phyloP scores from a whole-genome alignment of 441 rosid genomes.

The Aquilaria agallochum region DNA sequence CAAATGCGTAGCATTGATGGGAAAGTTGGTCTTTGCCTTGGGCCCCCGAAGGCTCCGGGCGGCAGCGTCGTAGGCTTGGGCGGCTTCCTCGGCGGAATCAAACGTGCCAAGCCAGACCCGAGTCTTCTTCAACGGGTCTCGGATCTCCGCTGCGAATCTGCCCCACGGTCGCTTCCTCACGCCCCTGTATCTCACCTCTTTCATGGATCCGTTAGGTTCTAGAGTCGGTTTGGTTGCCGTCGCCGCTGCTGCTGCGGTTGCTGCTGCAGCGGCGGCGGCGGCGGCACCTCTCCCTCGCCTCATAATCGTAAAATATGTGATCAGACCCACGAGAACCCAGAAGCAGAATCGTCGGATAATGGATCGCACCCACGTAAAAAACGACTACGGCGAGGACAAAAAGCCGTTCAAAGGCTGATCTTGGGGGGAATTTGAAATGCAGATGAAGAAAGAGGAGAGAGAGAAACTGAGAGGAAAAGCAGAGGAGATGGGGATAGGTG shows the following conservation, averaged over 20 bases:
- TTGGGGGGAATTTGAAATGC: not conserved
- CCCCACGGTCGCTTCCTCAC: slow-evolving; percentile 71
- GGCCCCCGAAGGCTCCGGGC: slow-evolving; percentile 53
- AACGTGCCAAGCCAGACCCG: slow-evolving; percentile 78
- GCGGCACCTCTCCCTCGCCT: slow-evolving; percentile 38
- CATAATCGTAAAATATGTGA: slow-evolving; percentile 13
- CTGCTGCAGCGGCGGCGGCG: slow-evolving; percentile 11
- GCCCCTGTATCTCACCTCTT: slow-evolving; percentile 55
- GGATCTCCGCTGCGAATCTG: slow-evolving; percentile 70
- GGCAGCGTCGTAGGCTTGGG: slow-evolving; percentile 67
- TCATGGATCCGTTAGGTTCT: slow-evolving; percentile 29
- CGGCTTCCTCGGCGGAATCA: slow-evolving; percentile 64
- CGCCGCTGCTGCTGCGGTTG: slow-evolving; percentile 13
- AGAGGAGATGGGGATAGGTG: not conserved
- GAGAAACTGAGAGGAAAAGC: not conserved
- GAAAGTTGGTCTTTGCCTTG: slow-evolving; percentile 66
- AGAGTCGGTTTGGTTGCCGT: slow-evolving; percentile 11
- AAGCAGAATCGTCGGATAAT: no score
- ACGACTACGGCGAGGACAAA: no score
- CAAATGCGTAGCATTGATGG: slow-evolving; percentile 8
- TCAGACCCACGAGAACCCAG: not conserved
- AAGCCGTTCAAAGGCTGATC: no score
- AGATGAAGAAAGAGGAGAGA: not conserved
- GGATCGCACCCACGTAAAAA: no score
- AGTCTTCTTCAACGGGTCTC: slow-evolving; percentile 65